These are phyloP conservation scores for Pilasporangium apinafurcum DNA, from an alignment of 352 stramenopile species.

Conservation along the genomic window DNA sequence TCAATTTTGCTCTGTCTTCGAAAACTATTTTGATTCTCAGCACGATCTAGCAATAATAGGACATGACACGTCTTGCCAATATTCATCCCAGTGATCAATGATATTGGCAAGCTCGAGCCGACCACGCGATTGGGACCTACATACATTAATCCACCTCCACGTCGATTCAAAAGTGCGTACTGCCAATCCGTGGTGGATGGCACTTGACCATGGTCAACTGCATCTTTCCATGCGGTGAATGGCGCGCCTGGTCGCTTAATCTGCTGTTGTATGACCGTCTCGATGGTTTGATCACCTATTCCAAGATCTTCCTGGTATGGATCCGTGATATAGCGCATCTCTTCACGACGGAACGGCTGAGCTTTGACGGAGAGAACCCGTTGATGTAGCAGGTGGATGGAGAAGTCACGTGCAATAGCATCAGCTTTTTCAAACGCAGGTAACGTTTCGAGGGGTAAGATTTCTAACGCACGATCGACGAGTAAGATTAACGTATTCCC, in stretches of 20 bases:
- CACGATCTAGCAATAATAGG: conserved; percentile 69
- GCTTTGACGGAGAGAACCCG: conserved; percentile 39
- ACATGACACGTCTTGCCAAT: conserved; percentile 53
- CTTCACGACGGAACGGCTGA: conserved; percentile 43
- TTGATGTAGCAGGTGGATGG: conserved; percentile 61
- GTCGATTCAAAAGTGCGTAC: conserved; percentile 42
- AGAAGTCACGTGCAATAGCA: conserved; percentile 58
- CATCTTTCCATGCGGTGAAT: conserved; percentile 53
- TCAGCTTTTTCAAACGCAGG: conserved; percentile 34
- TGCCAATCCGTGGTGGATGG: conserved; percentile 70
- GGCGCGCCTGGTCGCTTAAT: conserved; percentile 16
- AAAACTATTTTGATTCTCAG: conserved; percentile 66
- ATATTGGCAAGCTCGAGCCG: conserved; percentile 32
- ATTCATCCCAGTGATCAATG: conserved; percentile 65
- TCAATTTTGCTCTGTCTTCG: conserved; percentile 83
- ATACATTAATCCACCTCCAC: conserved; percentile 59
- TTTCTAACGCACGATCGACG: conserved; percentile 38
- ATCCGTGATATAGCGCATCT: conserved; percentile 63
- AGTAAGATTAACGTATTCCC: conserved; percentile 47
- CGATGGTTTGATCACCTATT: conserved; percentile 31
- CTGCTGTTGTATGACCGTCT: conserved; percentile 32
- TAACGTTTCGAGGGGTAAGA: conserved; percentile 49
- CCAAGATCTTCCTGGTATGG: conserved; percentile 45
- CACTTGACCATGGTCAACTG: conserved; percentile 46
- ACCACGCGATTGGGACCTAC: conserved; percentile 63